Percentiles rank a stretch among this genome's conserved stretches.
phyloP scores from a whole-genome alignment of 176 grass and related monocot genomes.

The Carex littledalei region DNA sequence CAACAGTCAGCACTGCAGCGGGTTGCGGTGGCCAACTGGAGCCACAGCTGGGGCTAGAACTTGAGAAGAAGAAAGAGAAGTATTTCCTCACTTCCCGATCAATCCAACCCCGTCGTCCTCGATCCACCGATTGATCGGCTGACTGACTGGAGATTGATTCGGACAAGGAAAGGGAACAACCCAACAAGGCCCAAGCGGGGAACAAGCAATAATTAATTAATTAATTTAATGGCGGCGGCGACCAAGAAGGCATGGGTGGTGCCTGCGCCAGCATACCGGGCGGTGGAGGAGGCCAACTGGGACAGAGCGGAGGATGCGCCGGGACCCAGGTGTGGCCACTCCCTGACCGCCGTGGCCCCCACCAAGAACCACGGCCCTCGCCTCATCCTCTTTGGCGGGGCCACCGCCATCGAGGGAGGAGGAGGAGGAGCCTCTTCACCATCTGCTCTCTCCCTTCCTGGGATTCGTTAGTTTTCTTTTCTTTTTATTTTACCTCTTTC shows the following conservation, averaged over 20 bases:
- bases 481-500: neutral
- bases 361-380: slow-evolving; percentile 78
- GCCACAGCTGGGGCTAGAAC: no score
- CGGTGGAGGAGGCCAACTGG: slow-evolving; percentile 42
- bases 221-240: neutral
- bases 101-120: no score
- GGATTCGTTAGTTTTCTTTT: slow-evolving; percentile 55
- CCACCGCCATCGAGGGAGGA: slow-evolving; percentile 74
- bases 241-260: slow-evolving; percentile 58
- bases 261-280: slow-evolving; percentile 63
- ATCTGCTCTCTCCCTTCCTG: slow-evolving; percentile 32
- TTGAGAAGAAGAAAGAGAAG: no score
- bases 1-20: no score
- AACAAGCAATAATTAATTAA: neutral
- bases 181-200: no score
- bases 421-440: slow-evolving; percentile 15
- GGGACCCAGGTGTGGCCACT: slow-evolving; percentile 67
- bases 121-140: no score
- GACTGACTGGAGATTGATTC: no score
- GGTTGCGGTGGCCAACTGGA: no score
- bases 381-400: slow-evolving; percentile 95
- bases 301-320: slow-evolving; percentile 64
- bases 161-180: no score
- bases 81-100: no score
- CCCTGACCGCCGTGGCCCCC: slow-evolving; percentile 73